These are phyloP conservation scores for Trypanosoma congolense DNA, from an alignment of 208 protist genomes.

Conservation along the genomic window DNA sequence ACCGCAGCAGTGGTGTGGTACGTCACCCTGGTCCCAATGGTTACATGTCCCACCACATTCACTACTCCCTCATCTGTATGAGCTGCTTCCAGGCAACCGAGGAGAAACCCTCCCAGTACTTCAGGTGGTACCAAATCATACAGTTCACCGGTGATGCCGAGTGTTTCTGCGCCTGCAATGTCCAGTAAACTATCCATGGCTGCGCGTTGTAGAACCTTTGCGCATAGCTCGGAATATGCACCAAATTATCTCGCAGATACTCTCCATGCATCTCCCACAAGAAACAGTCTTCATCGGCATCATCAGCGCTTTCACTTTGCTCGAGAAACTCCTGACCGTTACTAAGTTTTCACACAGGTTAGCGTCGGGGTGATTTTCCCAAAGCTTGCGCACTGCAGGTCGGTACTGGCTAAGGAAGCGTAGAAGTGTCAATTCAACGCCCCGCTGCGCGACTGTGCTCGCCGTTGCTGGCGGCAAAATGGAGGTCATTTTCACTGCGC, in stretches of 20 bases:
- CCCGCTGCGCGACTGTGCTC: conserved; percentile 47
- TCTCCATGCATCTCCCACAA: conserved; percentile 27
- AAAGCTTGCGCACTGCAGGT: conserved; percentile 41
- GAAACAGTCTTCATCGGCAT: conserved; percentile 8
- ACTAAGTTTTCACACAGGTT: conserved; percentile 11
- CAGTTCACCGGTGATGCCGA: conserved; percentile 45
- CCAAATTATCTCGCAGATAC: conserved; percentile 28
- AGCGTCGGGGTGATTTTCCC: conserved; percentile 30
- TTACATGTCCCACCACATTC: neutral
- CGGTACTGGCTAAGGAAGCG: conserved; percentile 35
- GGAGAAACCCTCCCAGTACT: conserved; percentile 43
- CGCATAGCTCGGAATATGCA: conserved; percentile 13
- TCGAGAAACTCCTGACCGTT: neutral
- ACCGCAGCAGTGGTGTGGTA: neutral
- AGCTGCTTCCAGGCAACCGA: conserved; percentile 39
- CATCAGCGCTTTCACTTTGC: neutral
- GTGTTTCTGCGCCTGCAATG: conserved; percentile 72
- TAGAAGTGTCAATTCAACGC: conserved; percentile 55
- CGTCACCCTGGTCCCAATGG: neutral
- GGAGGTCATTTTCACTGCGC: neutral
- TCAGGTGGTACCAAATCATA: conserved; percentile 29
- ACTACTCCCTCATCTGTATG: neutral
- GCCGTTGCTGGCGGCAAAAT: conserved; percentile 10
- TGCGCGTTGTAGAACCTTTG: conserved; percentile 50
- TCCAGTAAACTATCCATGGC: conserved; percentile 82